phyloP scores from a whole-genome alignment of 1,284 basidiomycete genomes.

The Neotropicomus parvogracilis region DNA sequence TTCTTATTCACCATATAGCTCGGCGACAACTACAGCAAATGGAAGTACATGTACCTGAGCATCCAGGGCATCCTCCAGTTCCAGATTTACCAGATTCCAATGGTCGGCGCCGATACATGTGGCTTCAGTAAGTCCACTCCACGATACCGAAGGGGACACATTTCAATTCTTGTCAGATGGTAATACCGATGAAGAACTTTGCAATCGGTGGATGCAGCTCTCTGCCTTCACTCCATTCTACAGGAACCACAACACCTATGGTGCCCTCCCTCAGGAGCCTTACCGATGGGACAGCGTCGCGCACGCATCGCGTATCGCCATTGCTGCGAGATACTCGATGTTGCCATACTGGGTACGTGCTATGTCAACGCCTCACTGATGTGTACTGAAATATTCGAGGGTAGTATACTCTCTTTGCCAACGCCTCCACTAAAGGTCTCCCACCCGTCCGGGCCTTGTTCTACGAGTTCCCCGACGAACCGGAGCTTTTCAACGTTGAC shows the following conservation, averaged over 20 bases:
- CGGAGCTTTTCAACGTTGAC: conserved; percentile 60
- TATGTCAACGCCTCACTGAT: not conserved
- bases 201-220: conserved; percentile 79
- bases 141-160: not conserved
- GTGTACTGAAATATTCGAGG: conserved; percentile 25
- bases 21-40: conserved; percentile 69
- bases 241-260: conserved; percentile 61
- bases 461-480: conserved; percentile 72
- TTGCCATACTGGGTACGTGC: conserved; percentile 70
- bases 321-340: conserved; percentile 61
- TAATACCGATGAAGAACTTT: conserved; percentile 78
- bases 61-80: conserved; percentile 73
- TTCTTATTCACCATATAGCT: conserved; percentile 38
- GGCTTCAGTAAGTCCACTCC: conserved; percentile 48
- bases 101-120: conserved; percentile 74
- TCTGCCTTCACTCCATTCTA: conserved; percentile 74
- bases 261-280: conserved; percentile 67
- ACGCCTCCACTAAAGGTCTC: conserved; percentile 58
- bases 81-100: conserved; percentile 72
- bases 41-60: conserved; percentile 57
- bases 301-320: conserved; percentile 67
- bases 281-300: conserved; percentile 76
- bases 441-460: conserved; percentile 72
- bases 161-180: conserved; percentile 38
- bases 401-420: conserved; percentile 73